Evolutionary conservation across 257 asterid species (phyloP), one percentile per base, ranked within the genome.

Genomic region (Jacaranda mimosifolia): DNA sequence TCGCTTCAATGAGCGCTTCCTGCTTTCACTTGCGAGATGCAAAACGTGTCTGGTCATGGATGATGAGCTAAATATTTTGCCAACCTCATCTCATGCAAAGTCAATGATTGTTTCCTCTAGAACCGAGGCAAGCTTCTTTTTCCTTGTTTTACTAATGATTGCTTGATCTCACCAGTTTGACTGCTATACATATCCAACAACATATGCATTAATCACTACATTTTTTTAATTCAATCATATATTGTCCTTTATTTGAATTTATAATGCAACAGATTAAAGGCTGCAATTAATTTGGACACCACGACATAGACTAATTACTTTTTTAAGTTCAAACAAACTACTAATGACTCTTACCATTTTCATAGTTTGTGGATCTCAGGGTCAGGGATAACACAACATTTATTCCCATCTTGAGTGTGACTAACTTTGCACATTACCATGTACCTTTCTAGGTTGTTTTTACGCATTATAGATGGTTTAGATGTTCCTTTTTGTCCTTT

Each of bases 1-100:
- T 63, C 88, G 89, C 48, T 89, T 89, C 68, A 89, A 89, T 77
- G 94, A 89, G 73, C 89, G 92, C 5, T 89, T 87, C 83, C 70
- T 89, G 73, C 90, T 87, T 26, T 89, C 94, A 13, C 82, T 87
- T 79, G 89, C 88, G 5, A 81, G 90, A 55, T 87, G 90, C 84
- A 85, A 79, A 83, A 77, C 92, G 49, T 89, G 90, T 69, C 58
- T 85, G 11, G 89, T 86, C 45, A 85, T 89, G 94, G 94, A 89
- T 63, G 92, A 87, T 68, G 94, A 89, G 77, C 58, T 86, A 39
- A 84, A 89, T 63, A 86, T 89, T 77, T 62, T 87, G 63, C 94
- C 94, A 43, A 79, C 87, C 32, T 89, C 92, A 69, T 87, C 94
- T 5, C 94, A 87, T 43, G 80, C 84, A 85, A 89, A 85, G 82